phyloP scores from a whole-genome alignment of 1,139 yeast genomes.

The Hanseniaspora uvarum region DNA sequence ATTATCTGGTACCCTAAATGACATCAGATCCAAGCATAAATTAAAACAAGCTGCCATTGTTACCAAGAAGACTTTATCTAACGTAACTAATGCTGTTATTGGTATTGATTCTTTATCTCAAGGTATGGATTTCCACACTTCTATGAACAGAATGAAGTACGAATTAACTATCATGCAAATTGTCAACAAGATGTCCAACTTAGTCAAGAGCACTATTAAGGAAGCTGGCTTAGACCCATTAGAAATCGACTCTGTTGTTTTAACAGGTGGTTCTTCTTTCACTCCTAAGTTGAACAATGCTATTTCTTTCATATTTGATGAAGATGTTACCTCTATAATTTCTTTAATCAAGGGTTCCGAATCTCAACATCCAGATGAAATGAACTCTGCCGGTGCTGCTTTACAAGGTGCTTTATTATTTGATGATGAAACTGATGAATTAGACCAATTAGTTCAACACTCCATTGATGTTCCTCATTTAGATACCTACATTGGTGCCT shows the following conservation, averaged over 20 bases:
- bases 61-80: conserved; percentile 85
- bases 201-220: conserved; percentile 61
- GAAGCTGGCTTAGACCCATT: conserved; percentile 79
- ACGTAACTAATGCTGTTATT: conserved; percentile 78
- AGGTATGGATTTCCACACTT: conserved; percentile 86
- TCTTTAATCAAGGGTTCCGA: conserved; percentile 78
- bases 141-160: conserved; percentile 86
- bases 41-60: conserved; percentile 72
- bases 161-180: conserved; percentile 80
- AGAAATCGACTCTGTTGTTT: conserved; percentile 81
- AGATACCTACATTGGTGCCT: conserved; percentile 73
- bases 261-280: conserved; percentile 89
- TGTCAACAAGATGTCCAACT: conserved; percentile 61
- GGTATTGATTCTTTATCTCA: conserved; percentile 92
- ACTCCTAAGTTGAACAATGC: conserved; percentile 83
- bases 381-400: conserved; percentile 91
- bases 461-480: conserved; percentile 85
- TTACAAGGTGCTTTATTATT: conserved; percentile 79
- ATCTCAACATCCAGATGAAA: conserved; percentile 69
- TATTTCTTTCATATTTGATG: conserved; percentile 68
- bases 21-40: conserved; percentile 80
- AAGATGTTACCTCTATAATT: conserved; percentile 42
- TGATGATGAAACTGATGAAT: conserved; percentile 75
- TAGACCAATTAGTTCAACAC: conserved; percentile 75
- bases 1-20: conserved; percentile 61